Conservation (phyloP, 2,329 filamentous ascomycete genomes). For the Alternaria infectoria region DNA sequence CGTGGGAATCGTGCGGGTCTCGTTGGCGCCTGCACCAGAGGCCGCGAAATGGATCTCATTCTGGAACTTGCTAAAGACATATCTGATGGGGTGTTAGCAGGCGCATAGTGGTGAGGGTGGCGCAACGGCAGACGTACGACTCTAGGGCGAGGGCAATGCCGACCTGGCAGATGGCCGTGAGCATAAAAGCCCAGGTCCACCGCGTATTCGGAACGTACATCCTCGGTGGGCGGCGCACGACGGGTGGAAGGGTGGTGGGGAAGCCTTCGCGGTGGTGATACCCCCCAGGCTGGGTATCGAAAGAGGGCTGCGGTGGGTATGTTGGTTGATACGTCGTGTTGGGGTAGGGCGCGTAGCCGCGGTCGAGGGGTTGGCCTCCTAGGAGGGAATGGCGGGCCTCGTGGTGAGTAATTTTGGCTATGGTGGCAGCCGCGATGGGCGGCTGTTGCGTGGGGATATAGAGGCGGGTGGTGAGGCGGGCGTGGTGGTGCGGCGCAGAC, state of each 20-base stretch:
- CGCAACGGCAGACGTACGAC: slow-evolving; percentile 66
- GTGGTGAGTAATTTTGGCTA: slow-evolving; percentile 62
- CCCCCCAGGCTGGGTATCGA: slow-evolving; percentile 59
- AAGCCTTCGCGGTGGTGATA: slow-evolving; percentile 51
- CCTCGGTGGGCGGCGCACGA: slow-evolving; percentile 41
- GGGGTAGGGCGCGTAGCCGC: slow-evolving; percentile 55
- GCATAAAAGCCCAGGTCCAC: slow-evolving; percentile 89
- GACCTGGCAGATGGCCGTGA: slow-evolving; percentile 76
- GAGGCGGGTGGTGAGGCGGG: slow-evolving; percentile 10
- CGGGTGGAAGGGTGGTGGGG: slow-evolving; percentile 51
- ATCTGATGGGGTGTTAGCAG: slow-evolving; percentile 60
- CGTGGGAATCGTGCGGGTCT: slow-evolving; percentile 78
- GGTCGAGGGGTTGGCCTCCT: slow-evolving; percentile 61
- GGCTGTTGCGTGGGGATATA: slow-evolving; percentile 39
- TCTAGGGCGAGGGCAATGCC: slow-evolving; percentile 82
- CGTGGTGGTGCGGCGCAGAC: slow-evolving; percentile 15
- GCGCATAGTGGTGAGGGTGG: neutral
- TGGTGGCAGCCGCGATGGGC: slow-evolving; percentile 43
- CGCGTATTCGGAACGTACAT: slow-evolving; percentile 81
- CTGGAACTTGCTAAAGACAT: slow-evolving; percentile 89
- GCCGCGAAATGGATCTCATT: slow-evolving; percentile 56
- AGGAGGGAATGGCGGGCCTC: slow-evolving; percentile 65
- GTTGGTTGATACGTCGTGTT: slow-evolving; percentile 44
- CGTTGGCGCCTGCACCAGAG: slow-evolving; percentile 46
- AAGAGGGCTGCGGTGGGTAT: slow-evolving; percentile 48